Conservation (phyloP, 2,329 filamentous ascomycete genomes). For the Metarhizium guizhouense region DNA sequence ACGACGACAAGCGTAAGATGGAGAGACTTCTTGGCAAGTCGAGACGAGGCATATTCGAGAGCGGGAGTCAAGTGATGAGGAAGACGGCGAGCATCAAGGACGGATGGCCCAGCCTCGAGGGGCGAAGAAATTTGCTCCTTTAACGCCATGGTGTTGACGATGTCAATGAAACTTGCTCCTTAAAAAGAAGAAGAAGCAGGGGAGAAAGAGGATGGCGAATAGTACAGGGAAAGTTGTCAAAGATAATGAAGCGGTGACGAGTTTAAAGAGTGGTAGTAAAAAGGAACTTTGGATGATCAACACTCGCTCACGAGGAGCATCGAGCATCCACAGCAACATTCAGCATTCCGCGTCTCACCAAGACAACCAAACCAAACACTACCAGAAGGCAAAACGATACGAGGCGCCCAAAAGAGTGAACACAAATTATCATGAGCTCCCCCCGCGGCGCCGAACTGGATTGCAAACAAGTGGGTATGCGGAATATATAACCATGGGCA, state of each 20-base stretch:
- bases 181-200: neutral
- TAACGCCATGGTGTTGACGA: slow-evolving; percentile 28
- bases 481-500: neutral
- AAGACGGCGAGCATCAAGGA: slow-evolving; percentile 49
- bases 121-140: slow-evolving; percentile 53
- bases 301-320: too few species aligned
- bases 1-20: slow-evolving; percentile 51
- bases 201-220: neutral
- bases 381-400: neutral
- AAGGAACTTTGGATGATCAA: too few species aligned
- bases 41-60: slow-evolving; percentile 48
- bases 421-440: neutral
- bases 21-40: slow-evolving; percentile 44
- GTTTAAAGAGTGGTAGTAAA: too few species aligned
- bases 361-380: neutral
- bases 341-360: neutral
- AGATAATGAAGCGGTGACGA: too few species aligned
- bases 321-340: too few species aligned
- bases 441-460: neutral
- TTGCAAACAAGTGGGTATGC: neutral
- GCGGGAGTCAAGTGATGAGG: slow-evolving; percentile 44
- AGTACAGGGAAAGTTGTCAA: neutral
- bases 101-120: slow-evolving; percentile 51
- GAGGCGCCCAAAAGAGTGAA: neutral
- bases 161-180: neutral